phyloP scores from a whole-genome alignment of 148 eudicot genomes.

The Spergularia marina region DNA sequence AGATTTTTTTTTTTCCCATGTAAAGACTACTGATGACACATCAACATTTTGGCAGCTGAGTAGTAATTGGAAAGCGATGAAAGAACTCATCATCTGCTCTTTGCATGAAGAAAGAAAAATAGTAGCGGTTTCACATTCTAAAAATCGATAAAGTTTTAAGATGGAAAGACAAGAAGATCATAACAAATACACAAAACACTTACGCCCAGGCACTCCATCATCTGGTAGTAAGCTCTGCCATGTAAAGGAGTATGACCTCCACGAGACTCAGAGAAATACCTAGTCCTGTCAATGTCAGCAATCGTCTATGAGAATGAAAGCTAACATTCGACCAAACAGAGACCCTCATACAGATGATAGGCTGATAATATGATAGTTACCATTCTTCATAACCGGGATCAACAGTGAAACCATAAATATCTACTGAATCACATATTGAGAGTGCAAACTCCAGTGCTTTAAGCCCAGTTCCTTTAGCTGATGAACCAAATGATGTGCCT shows the following conservation, averaged over 20 bases:
- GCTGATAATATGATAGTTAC: conserved; percentile 35
- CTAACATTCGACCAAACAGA: background rate
- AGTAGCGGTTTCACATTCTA: background rate
- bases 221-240: conserved; percentile 98
- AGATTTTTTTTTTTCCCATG: background rate
- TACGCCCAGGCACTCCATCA: conserved; percentile 99
- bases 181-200: conserved; percentile 26
- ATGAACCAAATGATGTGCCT: conserved; percentile 96
- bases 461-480: conserved; percentile 99
- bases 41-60: background rate
- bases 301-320: background rate
- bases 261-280: conserved; percentile 97
- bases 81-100: background rate
- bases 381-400: conserved; percentile 99
- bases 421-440: conserved; percentile 89
- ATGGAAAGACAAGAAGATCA: background rate
- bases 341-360: background rate
- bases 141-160: background rate
- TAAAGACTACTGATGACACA: background rate
- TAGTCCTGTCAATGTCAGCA: conserved; percentile 61
- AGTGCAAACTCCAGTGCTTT: conserved; percentile 98
- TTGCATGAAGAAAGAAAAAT: background rate
- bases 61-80: background rate
- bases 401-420: conserved; percentile 97
- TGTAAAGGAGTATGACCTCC: conserved; percentile 96